Base-by-base conservation (phyloP, 1,284 basidiomycete species). In the Binderoboletus segoi region DNA sequence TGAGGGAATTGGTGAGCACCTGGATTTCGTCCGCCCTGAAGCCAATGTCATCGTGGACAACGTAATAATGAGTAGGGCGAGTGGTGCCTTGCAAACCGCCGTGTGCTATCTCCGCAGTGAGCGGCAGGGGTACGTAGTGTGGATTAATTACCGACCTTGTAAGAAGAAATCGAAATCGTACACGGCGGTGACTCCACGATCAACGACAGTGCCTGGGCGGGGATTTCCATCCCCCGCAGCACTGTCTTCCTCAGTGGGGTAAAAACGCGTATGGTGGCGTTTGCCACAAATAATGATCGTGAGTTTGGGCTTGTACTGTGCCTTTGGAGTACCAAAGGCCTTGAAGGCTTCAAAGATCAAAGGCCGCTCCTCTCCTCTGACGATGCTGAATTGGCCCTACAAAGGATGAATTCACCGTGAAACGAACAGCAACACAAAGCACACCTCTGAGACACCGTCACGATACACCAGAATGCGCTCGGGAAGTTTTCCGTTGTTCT, bases 191-290 rank as follows among this genome's bases (percentile, higher is more conserved):
- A 89, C 81, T 40, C 83, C 84, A 16, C 82, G 78, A 63, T 92
- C 90, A 45, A 92, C 89, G 12, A 92, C 86, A 13, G 89, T 91
- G 10, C 89, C 89, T 6, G 90, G 81, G 48, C 75, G 80, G 0
- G 89, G 86, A 60, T 92, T 92, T 1, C 88, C 87, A 55, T 89
- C 82, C 5, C 69, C 61, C 51, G 86, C 89, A 2, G 85, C 88
- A 45, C 79, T 73, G 20, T 67, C 70, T 12, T 73, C 72, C 46
- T 88, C 82, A 2, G 85, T 87, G 8, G 91, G 90, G 67, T 84
- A 93, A 76, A 93, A 93, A 15, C 91, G 85, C 12, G 91, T 91
- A 67, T 93, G 89, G 62, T 93, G 92, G 2, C 91, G 82, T 73
- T 93, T 93, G 21, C 87, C 85, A 67, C 89, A 92, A 54, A 93